These are phyloP conservation scores for Tuber microsphaerosporum DNA, from an alignment of 495 filamentous ascomycete species.

Conservation along the genomic window DNA sequence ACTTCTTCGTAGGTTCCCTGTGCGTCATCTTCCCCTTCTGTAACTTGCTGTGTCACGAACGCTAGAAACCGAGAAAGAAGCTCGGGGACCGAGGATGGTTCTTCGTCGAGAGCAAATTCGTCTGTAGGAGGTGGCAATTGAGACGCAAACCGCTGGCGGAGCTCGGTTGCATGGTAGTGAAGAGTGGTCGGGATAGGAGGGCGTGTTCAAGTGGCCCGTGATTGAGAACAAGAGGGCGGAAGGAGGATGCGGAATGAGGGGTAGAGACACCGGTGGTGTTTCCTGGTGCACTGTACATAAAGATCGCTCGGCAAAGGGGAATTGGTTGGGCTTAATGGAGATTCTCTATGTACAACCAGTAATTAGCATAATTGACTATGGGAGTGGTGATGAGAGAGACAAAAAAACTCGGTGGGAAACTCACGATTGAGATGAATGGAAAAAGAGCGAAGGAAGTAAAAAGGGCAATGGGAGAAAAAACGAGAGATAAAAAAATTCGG, in stretches of 20 bases:
- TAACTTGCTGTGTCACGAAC: slow-evolving; percentile 74
- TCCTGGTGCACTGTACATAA: slow-evolving; percentile 75
- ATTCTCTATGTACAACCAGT: slow-evolving; percentile 16
- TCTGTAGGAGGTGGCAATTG: slow-evolving; percentile 86
- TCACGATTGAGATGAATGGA: not conserved
- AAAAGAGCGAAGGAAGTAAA: slow-evolving; percentile 14
- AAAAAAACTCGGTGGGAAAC: slow-evolving; percentile 9
- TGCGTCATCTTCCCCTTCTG: slow-evolving; percentile 81
- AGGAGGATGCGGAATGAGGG: slow-evolving; percentile 76
- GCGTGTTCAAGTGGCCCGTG: slow-evolving; percentile 94
- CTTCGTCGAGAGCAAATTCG: slow-evolving; percentile 93
- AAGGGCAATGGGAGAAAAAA: slow-evolving; percentile 7
- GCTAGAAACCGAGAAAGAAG: slow-evolving; percentile 88
- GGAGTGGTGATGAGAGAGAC: slow-evolving; percentile 3
- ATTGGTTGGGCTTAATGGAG: slow-evolving; percentile 18
- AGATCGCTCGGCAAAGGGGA: slow-evolving; percentile 26
- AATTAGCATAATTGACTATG: slow-evolving; percentile 16
- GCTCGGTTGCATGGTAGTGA: slow-evolving; percentile 89
- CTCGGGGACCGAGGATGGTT: slow-evolving; percentile 86
- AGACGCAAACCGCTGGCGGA: slow-evolving; percentile 76
- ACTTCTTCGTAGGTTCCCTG: slow-evolving; percentile 80
- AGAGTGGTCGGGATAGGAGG: slow-evolving; percentile 88
- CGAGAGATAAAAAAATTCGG: slow-evolving; percentile 8
- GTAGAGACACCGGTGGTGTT: slow-evolving; percentile 91
- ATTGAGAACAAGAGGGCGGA: slow-evolving; percentile 77